phyloP scores from a whole-genome alignment of 2,329 filamentous ascomycete species.

The Elsinoe batatas region DNA sequence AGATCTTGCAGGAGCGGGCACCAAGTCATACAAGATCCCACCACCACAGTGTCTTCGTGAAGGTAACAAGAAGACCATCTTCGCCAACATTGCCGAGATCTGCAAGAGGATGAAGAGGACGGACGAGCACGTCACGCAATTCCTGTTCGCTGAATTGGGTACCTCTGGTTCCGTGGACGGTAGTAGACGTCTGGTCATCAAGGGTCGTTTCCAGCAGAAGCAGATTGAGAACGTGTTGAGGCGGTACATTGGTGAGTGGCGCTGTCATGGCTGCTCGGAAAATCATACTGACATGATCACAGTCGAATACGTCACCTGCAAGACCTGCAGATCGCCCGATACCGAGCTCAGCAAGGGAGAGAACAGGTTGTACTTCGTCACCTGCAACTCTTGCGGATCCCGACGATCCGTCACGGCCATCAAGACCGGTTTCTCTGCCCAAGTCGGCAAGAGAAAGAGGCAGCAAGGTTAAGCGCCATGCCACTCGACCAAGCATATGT shows the following conservation, averaged over 20 bases:
- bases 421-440: slow-evolving; percentile 99
- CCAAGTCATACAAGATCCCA: slow-evolving; percentile 97
- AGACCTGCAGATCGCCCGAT: slow-evolving; percentile 90
- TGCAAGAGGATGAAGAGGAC: slow-evolving; percentile 99
- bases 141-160: slow-evolving; percentile 95
- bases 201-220: slow-evolving; percentile 99
- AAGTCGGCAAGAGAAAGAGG: slow-evolving; percentile 97
- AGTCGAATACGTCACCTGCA: slow-evolving; percentile 98
- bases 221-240: slow-evolving; percentile 95
- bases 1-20: slow-evolving; percentile 65
- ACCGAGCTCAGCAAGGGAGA: slow-evolving; percentile 98
- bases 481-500: not conserved
- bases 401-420: slow-evolving; percentile 88
- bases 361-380: slow-evolving; percentile 98
- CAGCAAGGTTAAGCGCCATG: slow-evolving; percentile 57
- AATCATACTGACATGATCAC: slow-evolving; percentile 19
- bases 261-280: not conserved
- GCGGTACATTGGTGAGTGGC: slow-evolving; percentile 75
- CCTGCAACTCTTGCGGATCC: slow-evolving; percentile 63
- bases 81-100: slow-evolving; percentile 97
- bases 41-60: slow-evolving; percentile 97
- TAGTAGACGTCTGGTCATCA: slow-evolving; percentile 87
- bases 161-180: slow-evolving; percentile 94
- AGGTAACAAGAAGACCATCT: slow-evolving; percentile 99
- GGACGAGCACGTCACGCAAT: slow-evolving; percentile 85